Evolutionary conservation across 768 basidiomycete genomes (phyloP), one percentile per base, ranked within the genome.

Genomic region (Mycena galopus): DNA sequence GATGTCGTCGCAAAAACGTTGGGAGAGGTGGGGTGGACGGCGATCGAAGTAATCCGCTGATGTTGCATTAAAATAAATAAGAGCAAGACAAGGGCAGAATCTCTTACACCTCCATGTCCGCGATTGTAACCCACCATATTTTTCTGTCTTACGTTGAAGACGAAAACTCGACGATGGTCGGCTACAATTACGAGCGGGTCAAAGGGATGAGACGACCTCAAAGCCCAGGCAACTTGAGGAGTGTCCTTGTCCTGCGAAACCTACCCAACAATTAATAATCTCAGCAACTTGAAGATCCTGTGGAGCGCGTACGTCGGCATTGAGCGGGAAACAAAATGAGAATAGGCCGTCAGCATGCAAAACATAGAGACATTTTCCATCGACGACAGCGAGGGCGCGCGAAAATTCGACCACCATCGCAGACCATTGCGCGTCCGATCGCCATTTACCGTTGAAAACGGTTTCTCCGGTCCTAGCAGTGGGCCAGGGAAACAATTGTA

Each of bases 51-150:
- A 69, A 95, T 94, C 30, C 84, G 81, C 88, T 50, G 51, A 73
- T 14, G 25, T 12, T 23, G 1, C 50, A 14, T 76, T 37, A 25
- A 25, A 77, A 73, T 16, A 53, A 19, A 33, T 25, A 51, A 66
- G 10, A 6, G 21, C 39, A 12, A 44, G 12, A 6, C 14, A 12
- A 17, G 12, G 1, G 21, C 33, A 32, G 35, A 19, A 37, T 25
- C 90, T 25, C 90, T 82, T 81, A 93, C 93, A 42, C 91, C 92
- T 25, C 93, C 93, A 78, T 94, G 93, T 3, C 92, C 93, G 44
- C 91, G 88, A 47, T 93, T 82, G 71, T 81, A 84, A 9, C 90
- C 86, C 3, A 86, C 67, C 7, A 90, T 71, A 4, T 78, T 77
- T 47, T 82, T 81, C 23, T 77, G 80, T 61, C 80, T 80, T 12